Evolutionary conservation across 2,329 filamentous ascomycete genomes (phyloP), one percentile per base, ranked within the genome.

Genomic region (Pseudocercospora fuligena): DNA sequence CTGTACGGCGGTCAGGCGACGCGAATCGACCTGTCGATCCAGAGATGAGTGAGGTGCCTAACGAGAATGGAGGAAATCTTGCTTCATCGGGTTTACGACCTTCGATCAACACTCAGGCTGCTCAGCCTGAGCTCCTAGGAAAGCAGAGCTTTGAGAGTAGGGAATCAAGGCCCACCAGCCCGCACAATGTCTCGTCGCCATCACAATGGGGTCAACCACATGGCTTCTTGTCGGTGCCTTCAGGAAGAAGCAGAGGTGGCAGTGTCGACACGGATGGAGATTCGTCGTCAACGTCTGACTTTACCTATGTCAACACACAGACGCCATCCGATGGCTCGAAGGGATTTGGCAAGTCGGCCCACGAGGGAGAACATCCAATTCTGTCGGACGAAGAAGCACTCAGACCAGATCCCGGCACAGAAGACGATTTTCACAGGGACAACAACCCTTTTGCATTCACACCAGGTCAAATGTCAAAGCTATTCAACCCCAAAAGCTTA

Each of bases 391-490:
- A 87, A 53, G 86, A 90, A 69, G 92, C 92, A 0, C 81, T 97
- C 68, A 88, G 85, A 59, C 91, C 93, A 0, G 92, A 96, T 75
- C 90, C 88, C 0, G 90, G 89, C 6, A 91, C 89, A 61, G 91
- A 94, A 76, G 84, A 81, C 19, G 92, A 94, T 69, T 97, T 96
- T 73, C 73, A 87, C 51, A 85, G 94, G 11, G 85, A 90, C 5
- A 84, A 93, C 77, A 97, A 95, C 77, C 90, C 90, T 0, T 97
- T 97, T 75, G 93, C 92, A 16, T 97, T 93, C 76, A 88, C 89
- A 1, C 89, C 89, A 11, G 93, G 94, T 14, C 90, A 96, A 75
- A 84, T 97, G 69, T 90, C 89, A 69, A 94, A 94, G 80, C 81
- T 95, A 6, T 83, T 93, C 60, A 94, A 94, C 70, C 92, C 92